Evolutionary conservation across 2,329 filamentous ascomycete species (phyloP).

Genomic region (Botrytis elliptica): DNA sequence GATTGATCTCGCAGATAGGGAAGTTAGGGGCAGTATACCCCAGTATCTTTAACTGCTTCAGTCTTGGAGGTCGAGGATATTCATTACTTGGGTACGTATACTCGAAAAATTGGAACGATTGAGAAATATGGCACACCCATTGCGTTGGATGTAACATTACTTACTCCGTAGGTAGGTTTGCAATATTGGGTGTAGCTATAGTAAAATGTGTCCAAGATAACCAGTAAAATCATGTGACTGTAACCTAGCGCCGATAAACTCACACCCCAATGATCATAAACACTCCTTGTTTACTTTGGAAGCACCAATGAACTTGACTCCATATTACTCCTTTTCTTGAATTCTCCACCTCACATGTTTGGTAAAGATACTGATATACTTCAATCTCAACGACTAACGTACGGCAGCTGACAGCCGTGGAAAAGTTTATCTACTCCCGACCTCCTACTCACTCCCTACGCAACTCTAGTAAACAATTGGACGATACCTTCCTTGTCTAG

Average conservation of each 20-base stretch:
- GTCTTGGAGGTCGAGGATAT: not conserved
- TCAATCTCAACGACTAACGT: not conserved
- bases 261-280: not conserved
- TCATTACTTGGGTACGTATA: not conserved
- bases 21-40: not conserved
- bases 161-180: not conserved
- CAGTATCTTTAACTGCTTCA: not conserved
- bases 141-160: not conserved
- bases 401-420: not conserved
- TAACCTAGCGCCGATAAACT: not conserved
- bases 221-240: not conserved
- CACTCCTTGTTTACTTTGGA: not conserved
- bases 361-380: not conserved
- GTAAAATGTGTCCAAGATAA: not conserved
- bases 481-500: not conserved
- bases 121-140: not conserved
- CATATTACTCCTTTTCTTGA: not conserved
- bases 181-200: not conserved
- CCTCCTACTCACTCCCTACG: not conserved
- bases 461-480: not conserved
- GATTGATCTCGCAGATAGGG: not conserved
- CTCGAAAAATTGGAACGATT: not conserved
- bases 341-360: not conserved
- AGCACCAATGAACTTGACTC: not conserved
- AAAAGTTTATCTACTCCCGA: not conserved